phyloP scores from a whole-genome alignment of 768 basidiomycete genomes.

The Gloeophyllum trabeum region DNA sequence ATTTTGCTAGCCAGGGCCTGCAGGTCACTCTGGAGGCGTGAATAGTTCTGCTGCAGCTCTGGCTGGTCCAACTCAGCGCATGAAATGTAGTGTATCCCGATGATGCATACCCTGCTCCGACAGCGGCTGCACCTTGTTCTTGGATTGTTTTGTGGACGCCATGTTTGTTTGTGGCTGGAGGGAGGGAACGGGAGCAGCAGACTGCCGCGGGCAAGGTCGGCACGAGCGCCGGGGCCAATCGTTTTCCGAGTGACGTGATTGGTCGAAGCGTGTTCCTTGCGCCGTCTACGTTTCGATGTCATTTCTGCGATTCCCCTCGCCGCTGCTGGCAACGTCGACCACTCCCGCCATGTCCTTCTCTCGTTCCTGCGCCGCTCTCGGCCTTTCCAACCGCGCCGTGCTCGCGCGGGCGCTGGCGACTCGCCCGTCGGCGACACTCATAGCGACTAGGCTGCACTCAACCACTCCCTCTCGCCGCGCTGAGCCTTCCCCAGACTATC shows the following conservation, averaged over 20 bases:
- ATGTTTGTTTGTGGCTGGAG: constrained; percentile 27
- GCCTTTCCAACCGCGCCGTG: constrained; percentile 33
- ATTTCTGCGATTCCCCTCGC: background rate
- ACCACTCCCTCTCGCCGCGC: constrained; percentile 18
- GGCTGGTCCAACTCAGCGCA: constrained; percentile 29
- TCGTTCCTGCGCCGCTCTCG: constrained; percentile 37
- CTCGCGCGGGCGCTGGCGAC: constrained; percentile 10
- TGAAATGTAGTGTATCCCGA: constrained; percentile 1
- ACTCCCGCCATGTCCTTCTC: constrained; percentile 43
- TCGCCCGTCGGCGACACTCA: constrained; percentile 23
- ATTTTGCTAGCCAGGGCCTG: constrained; percentile 91
- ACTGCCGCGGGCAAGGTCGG: constrained; percentile 3
- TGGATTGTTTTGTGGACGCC: constrained; percentile 48
- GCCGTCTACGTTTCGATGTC: too few species aligned
- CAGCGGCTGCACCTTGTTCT: constrained; percentile 43
- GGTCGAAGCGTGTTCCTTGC: background rate
- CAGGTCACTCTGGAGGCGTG: constrained; percentile 77
- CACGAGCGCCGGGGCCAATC: too few species aligned
- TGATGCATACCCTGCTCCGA: constrained; percentile 62
- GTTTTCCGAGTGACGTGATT: background rate
- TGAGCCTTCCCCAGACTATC: constrained; percentile 10
- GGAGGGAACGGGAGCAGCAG: constrained; percentile 15
- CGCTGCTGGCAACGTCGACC: constrained; percentile 24
- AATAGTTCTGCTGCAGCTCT: constrained; percentile 81
- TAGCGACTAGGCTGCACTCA: constrained; percentile 43